Percentiles rank a stretch among this genome's conserved stretches.
Conservation (phyloP, 129 eudicot genomes). For the Centaurea solstitialis region DNA sequence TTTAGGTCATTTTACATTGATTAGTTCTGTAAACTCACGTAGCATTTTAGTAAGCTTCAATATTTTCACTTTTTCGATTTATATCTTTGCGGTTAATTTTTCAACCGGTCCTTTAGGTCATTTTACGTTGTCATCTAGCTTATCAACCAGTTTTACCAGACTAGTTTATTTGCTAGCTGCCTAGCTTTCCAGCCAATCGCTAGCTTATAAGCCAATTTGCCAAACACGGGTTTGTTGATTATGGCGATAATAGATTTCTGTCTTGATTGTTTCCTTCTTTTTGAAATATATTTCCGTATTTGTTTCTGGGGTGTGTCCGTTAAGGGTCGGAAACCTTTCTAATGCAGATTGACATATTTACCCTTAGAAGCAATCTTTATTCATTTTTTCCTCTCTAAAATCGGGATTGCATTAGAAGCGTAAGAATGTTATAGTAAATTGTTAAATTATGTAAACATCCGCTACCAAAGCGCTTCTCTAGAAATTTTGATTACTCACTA, state of each 20-base stretch:
- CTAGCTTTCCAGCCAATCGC: too few relatives aligned
- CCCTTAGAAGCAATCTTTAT: background rate
- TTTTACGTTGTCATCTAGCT: too few relatives aligned
- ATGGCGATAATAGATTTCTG: background rate
- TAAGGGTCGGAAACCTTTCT: background rate
- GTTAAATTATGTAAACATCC: too few relatives aligned
- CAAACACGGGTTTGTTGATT: background rate
- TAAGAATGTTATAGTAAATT: too few relatives aligned
- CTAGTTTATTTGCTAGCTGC: too few relatives aligned
- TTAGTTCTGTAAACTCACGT: too few relatives aligned
- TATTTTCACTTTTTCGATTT: background rate
- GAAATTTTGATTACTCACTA: too few relatives aligned
- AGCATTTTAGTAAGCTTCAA: background rate
- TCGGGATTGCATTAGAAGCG: too few relatives aligned
- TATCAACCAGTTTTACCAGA: too few relatives aligned
- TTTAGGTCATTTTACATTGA: too few relatives aligned
- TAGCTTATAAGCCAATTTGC: too few relatives aligned
- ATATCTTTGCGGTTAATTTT: background rate
- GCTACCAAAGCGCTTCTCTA: too few relatives aligned
- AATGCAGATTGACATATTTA: background rate
- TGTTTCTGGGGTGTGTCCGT: background rate
- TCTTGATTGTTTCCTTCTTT: background rate
- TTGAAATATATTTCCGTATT: background rate
- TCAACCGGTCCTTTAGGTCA: background rate
- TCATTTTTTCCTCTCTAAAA: background rate